Evolutionary conservation across 1,284 basidiomycete species (phyloP).

Genomic region (Ustilago xerochloae): DNA sequence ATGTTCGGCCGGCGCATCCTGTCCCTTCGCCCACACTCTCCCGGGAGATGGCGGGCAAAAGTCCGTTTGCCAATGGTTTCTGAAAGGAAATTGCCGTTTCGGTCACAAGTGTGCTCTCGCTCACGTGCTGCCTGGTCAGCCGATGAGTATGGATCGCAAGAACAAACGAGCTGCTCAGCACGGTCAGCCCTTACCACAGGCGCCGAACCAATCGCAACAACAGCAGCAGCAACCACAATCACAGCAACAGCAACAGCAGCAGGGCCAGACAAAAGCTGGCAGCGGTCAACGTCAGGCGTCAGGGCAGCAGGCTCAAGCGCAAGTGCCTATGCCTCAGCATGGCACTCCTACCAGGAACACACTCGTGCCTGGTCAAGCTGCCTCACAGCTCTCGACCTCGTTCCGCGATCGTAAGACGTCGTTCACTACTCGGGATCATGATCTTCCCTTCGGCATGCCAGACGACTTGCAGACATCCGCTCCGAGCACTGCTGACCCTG

Average conservation of each 20-base stretch:
- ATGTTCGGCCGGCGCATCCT: constrained; percentile 90
- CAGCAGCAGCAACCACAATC: background rate
- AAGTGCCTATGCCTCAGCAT: constrained; percentile 13
- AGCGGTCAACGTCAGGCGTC: constrained; percentile 14
- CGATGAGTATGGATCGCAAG: constrained; percentile 86
- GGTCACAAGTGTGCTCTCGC: constrained; percentile 88
- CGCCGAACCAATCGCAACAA: constrained; percentile 12
- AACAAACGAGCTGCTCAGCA: constrained; percentile 94
- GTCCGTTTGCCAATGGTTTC: constrained; percentile 91
- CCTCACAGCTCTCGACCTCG: constrained; percentile 10
- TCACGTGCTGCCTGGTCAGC: constrained; percentile 92
- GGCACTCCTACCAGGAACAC: constrained; percentile 3
- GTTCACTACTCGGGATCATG: constrained; percentile 79
- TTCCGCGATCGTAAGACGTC: constrained; percentile 67
- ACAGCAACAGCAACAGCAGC: constrained; percentile 4
- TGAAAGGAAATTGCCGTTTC: constrained; percentile 92
- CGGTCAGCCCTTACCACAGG: constrained; percentile 50
- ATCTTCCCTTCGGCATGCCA: constrained; percentile 78
- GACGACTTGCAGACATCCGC: constrained; percentile 70
- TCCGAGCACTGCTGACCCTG: constrained; percentile 10
- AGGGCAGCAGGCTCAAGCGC: constrained; percentile 18
- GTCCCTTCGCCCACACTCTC: constrained; percentile 88
- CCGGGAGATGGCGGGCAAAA: constrained; percentile 72
- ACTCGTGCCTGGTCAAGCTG: constrained; percentile 10
- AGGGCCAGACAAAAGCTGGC: background rate